Conservation (phyloP, 805 yeast genomes). For the Candida awuae region DNA sequence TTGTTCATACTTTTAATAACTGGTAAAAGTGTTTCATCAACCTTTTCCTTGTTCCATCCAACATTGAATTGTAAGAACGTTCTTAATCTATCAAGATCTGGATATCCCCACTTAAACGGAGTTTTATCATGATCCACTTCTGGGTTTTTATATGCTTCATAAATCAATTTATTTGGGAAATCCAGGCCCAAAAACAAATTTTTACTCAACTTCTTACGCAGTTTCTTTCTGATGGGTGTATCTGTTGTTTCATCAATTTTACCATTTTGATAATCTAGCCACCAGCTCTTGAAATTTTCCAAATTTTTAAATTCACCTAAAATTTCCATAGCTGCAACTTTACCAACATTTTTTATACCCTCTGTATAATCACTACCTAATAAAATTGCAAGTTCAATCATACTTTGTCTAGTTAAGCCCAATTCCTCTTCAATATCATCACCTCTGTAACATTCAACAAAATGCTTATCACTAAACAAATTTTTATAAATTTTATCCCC, state of each 20-base stretch:
- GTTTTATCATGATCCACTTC: slow-evolving; percentile 79
- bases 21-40: slow-evolving; percentile 82
- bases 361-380: slow-evolving; percentile 94
- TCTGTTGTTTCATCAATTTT: slow-evolving; percentile 34
- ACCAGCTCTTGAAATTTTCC: slow-evolving; percentile 45
- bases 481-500: slow-evolving; percentile 79
- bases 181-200: slow-evolving; percentile 38
- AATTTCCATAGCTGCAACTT: slow-evolving; percentile 85
- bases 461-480: slow-evolving; percentile 88
- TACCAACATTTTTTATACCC: slow-evolving; percentile 90
- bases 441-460: slow-evolving; percentile 73
- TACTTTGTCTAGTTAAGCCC: slow-evolving; percentile 52
- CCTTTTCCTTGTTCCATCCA: slow-evolving; percentile 71
- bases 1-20: slow-evolving; percentile 71
- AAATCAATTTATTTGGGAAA: slow-evolving; percentile 66
- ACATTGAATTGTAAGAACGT: slow-evolving; percentile 58
- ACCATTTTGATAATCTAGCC: slow-evolving; percentile 38
- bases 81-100: slow-evolving; percentile 74
- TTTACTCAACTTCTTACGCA: slow-evolving; percentile 50
- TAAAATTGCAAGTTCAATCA: slow-evolving; percentile 76
- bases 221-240: slow-evolving; percentile 44
- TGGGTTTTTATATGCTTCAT: slow-evolving; percentile 69
- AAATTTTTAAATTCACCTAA: slow-evolving; percentile 67
- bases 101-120: slow-evolving; percentile 82
- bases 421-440: slow-evolving; percentile 51